A percentile compares a stretch with the other conserved stretches of the same genome.
These are phyloP conservation scores for Alternaria hordeiaustralica DNA, from an alignment of 2,329 filamentous ascomycete species.

Conservation along the genomic window DNA sequence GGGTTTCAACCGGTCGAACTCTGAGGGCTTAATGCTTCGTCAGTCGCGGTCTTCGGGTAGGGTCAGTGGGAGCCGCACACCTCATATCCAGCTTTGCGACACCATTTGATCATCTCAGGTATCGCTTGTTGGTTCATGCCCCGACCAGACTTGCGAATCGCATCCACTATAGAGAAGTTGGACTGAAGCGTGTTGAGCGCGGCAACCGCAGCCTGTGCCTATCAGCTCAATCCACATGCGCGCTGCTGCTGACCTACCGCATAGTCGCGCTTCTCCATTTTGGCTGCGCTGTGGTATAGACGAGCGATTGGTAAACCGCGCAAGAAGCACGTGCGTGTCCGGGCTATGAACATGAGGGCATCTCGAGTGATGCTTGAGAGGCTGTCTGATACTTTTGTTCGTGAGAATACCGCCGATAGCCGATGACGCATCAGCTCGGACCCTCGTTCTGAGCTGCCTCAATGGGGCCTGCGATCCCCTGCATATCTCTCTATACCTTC, in stretches of 20 bases:
- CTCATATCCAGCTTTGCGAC: constrained; percentile 75
- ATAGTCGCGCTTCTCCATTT: constrained; percentile 46
- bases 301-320: constrained; percentile 18
- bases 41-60: neutral
- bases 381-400: constrained; percentile 20
- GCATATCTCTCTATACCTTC: neutral
- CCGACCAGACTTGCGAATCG: constrained; percentile 75
- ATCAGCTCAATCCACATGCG: constrained; percentile 22
- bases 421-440: constrained; percentile 26
- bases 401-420: constrained; percentile 24
- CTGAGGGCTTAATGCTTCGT: constrained; percentile 59
- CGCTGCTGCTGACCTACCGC: constrained; percentile 30
- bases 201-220: constrained; percentile 68
- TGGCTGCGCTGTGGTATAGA: constrained; percentile 19
- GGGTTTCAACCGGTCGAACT: constrained; percentile 65
- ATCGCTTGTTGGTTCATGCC: constrained; percentile 77
- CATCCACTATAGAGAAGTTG: constrained; percentile 79
- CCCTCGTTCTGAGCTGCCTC: neutral
- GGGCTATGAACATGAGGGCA: constrained; percentile 43
- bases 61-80: constrained; percentile 55
- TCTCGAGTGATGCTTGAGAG: constrained; percentile 18
- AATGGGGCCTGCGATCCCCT: neutral
- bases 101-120: constrained; percentile 82
- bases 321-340: constrained; percentile 25
- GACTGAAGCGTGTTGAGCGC: constrained; percentile 79